These are phyloP conservation scores for Henningerozyma blattae DNA, from an alignment of 805 yeast genomes.

Conservation along the genomic window DNA sequence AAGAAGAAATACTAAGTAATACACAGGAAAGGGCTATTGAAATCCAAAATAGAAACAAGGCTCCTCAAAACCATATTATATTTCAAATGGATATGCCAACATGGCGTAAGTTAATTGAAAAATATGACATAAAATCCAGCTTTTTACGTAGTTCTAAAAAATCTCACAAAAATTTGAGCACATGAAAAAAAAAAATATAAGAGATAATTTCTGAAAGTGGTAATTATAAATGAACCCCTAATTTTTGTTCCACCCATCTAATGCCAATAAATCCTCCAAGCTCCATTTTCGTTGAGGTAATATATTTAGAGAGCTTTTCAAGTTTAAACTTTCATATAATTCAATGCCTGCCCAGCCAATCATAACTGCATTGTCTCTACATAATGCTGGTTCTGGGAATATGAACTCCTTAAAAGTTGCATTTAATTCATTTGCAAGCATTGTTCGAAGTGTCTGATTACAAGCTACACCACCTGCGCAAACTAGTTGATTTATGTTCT, in stretches of 20 bases:
- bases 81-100: constrained; percentile 56
- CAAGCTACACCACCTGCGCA: constrained; percentile 95
- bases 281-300: constrained; percentile 71
- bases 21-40: constrained; percentile 12
- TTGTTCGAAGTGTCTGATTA: constrained; percentile 42
- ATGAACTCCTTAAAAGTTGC: constrained; percentile 30
- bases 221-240: too few species aligned
- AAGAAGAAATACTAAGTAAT: constrained; percentile 20
- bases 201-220: too few species aligned
- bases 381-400: constrained; percentile 59
- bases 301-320: constrained; percentile 39
- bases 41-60: constrained; percentile 16
- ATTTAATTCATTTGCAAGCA: constrained; percentile 30
- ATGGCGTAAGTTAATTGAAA: constrained; percentile 48
- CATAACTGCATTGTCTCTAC: constrained; percentile 96
- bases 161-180: too few species aligned
- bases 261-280: background rate
- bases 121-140: constrained; percentile 33
- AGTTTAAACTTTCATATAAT: constrained; percentile 39
- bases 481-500: constrained; percentile 41
- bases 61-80: constrained; percentile 47
- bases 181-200: too few species aligned
- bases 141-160: background rate
- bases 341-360: constrained; percentile 97
- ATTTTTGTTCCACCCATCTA: too few species aligned